A percentile compares a stretch with the other conserved stretches of the same genome.
Conservation (phyloP, 441 rosid genomes). For the Populus hybrid region DNA sequence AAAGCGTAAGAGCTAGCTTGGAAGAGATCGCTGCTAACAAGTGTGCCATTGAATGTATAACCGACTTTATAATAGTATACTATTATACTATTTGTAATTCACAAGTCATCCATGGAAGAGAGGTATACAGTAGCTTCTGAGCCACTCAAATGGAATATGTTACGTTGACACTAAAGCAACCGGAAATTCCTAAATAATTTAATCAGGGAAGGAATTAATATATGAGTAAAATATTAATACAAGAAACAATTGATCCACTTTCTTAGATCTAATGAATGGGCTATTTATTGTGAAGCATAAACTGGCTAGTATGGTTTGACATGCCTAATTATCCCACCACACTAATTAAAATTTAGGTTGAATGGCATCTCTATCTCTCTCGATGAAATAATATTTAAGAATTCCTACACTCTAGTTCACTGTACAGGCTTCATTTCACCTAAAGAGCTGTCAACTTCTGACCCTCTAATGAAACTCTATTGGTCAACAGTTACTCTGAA, state of each 20-base stretch:
- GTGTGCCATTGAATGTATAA: constrained; percentile 6
- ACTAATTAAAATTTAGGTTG: neutral
- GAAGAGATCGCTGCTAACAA: constrained; percentile 14
- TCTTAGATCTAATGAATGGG: neutral
- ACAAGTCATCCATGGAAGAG: constrained; percentile 21
- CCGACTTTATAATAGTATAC: constrained; percentile 15
- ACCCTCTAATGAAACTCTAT: too few relatives aligned
- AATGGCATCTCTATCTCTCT: neutral
- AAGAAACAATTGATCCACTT: neutral
- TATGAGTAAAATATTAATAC: neutral
- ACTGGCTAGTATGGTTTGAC: neutral
- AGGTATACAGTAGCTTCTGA: constrained; percentile 27
- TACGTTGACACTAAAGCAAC: constrained; percentile 28
- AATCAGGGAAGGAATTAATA: neutral
- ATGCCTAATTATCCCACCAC: neutral
- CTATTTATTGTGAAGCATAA: neutral
- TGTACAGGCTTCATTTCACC: too few relatives aligned
- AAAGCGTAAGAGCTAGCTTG: constrained; percentile 5
- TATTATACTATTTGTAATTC: constrained; percentile 12
- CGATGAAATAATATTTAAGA: too few relatives aligned
- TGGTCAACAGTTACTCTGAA: neutral
- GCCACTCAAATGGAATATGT: constrained; percentile 34
- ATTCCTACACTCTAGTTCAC: too few relatives aligned
- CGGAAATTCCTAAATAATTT: neutral
- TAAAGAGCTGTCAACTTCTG: too few relatives aligned